phyloP scores from a whole-genome alignment of 2,329 filamentous ascomycete species.

The Akanthomyces dipterigenus region DNA sequence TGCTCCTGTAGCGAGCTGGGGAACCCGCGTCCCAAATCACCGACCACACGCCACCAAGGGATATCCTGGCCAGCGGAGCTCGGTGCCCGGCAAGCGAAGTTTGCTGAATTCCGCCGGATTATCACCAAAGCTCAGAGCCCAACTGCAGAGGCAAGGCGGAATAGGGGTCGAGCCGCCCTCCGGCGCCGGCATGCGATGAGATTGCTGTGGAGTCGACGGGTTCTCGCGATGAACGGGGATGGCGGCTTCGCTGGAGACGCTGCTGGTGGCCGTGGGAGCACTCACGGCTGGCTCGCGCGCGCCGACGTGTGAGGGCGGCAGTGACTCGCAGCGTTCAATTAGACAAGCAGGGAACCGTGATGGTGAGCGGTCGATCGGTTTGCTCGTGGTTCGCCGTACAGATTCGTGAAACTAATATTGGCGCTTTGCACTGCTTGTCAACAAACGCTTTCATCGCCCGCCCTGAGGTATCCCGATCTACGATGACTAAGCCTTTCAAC shows the following conservation, averaged over 20 bases:
- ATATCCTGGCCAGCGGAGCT: too few species aligned
- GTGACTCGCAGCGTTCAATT: background rate
- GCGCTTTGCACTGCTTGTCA: background rate
- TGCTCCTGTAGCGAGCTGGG: background rate
- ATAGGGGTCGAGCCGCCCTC: background rate
- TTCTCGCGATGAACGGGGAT: background rate
- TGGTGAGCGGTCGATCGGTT: background rate
- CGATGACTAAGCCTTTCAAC: background rate
- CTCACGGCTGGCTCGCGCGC: background rate
- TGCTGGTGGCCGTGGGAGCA: background rate
- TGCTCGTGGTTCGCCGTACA: background rate
- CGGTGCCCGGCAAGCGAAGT: too few species aligned
- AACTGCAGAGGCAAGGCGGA: background rate
- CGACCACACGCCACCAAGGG: background rate
- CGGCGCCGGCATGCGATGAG: background rate
- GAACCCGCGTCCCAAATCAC: background rate
- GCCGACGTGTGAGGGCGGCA: background rate
- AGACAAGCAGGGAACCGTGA: background rate
- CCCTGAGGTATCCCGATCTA: background rate
- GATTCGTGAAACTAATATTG: background rate
- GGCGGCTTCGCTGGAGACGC: background rate
- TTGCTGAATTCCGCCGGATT: too few species aligned
- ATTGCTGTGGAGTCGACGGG: slow-evolving; percentile 5
- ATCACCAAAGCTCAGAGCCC: too few species aligned
- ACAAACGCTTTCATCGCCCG: background rate